Evolutionary conservation across 805 yeast genomes (phyloP).

Genomic region (Pichia gijzeniarum): DNA sequence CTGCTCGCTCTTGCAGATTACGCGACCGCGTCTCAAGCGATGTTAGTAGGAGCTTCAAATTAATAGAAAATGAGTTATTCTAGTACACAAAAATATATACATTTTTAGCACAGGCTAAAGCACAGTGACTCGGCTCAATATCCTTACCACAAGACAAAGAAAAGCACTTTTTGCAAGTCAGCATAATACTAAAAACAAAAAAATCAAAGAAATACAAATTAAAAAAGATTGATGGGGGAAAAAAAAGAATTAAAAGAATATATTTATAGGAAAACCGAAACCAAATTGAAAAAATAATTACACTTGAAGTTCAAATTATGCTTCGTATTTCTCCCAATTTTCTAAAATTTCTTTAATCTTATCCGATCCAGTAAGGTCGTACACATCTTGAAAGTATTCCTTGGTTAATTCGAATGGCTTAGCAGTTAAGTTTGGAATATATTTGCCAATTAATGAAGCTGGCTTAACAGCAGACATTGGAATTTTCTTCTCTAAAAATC

Average conservation of each 20-base stretch:
- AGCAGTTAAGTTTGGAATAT: conserved; percentile 98
- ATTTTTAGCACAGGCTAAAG: no score
- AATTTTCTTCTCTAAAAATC: conserved; percentile 93
- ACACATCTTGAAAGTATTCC: conserved; percentile 96
- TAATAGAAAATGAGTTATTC: no score
- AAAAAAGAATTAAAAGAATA: neutral
- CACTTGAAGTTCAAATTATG: conserved; percentile 26
- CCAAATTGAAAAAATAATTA: neutral
- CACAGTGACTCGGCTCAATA: neutral
- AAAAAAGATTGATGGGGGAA: neutral
- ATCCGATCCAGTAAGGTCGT: conserved; percentile 82
- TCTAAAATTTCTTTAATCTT: conserved; percentile 86
- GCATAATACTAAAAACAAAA: neutral
- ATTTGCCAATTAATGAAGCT: conserved; percentile 85
- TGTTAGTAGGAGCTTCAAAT: no score
- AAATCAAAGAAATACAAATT: neutral
- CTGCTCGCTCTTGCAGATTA: no score
- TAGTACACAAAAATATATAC: no score
- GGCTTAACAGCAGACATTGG: conserved; percentile 94
- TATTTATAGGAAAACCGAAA: neutral
- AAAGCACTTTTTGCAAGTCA: neutral
- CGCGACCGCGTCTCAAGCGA: no score
- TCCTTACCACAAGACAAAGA: conserved; percentile 15
- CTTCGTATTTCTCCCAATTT: conserved; percentile 87
- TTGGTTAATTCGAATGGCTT: conserved; percentile 93